Percentiles rank a stretch among this genome's conserved stretches.
Evolutionary conservation across 129 eudicot genomes (phyloP).

Genomic region (Artemisia argyi): DNA sequence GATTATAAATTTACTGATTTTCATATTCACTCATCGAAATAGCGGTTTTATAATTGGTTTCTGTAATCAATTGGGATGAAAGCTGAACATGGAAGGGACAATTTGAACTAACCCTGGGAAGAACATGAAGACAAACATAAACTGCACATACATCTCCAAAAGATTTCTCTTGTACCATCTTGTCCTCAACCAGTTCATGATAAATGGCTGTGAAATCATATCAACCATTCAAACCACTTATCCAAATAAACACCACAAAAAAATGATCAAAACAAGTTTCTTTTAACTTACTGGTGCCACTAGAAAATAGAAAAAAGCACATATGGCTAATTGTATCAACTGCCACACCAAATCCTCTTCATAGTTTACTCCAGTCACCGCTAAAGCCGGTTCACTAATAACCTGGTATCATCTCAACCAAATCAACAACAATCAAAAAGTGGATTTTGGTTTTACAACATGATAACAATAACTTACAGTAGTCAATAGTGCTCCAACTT

Average conservation of each 20-base stretch:
- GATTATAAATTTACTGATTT: neutral
- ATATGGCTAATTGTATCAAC: constrained; percentile 57
- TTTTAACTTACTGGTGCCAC: constrained; percentile 69
- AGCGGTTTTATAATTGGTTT: neutral
- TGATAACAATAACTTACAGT: constrained; percentile 36
- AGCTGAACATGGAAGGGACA: neutral
- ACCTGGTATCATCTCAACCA: constrained; percentile 18
- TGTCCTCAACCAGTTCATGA: constrained; percentile 86
- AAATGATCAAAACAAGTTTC: neutral
- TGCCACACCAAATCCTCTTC: constrained; percentile 58
- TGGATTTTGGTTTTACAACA: neutral
- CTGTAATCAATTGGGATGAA: too few relatives aligned
- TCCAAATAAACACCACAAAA: constrained; percentile 10
- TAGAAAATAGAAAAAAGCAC: constrained; percentile 75
- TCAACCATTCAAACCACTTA: constrained; percentile 23
- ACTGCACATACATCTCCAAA: constrained; percentile 87
- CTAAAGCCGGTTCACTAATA: constrained; percentile 77
- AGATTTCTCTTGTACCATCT: constrained; percentile 87
- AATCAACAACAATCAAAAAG: neutral
- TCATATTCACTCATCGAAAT: neutral
- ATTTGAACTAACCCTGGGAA: constrained; percentile 78
- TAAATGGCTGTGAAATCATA: constrained; percentile 68
- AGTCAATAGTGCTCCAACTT: constrained; percentile 62
- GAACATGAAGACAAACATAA: constrained; percentile 92
- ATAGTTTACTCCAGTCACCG: constrained; percentile 72